These are phyloP conservation scores for Aspergillus fructus DNA, from an alignment of 2,329 filamentous ascomycete genomes.

Conservation along the genomic window DNA sequence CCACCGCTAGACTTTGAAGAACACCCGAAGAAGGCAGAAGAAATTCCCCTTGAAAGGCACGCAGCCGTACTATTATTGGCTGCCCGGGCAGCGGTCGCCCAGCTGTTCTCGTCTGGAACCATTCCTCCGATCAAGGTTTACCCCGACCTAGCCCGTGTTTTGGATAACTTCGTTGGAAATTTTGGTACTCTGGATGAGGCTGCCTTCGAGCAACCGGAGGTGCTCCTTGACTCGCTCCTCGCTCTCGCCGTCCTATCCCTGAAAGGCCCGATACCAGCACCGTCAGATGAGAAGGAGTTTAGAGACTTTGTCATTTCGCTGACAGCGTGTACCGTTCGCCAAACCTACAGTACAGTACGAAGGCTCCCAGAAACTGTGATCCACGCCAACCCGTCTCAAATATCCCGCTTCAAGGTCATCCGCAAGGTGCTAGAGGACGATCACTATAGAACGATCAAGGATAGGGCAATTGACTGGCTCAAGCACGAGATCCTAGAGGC, in stretches of 20 bases:
- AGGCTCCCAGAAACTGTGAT: conserved; percentile 41
- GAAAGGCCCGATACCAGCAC: conserved; percentile 45
- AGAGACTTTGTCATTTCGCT: conserved; percentile 51
- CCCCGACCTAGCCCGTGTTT: conserved; percentile 52
- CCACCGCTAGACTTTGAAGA: conserved; percentile 54
- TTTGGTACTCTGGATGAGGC: conserved; percentile 37
- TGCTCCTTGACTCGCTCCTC: conserved; percentile 55
- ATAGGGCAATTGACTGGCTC: conserved; percentile 60
- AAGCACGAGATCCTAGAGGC: conserved; percentile 59
- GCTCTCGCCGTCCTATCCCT: conserved; percentile 53
- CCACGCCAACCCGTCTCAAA: conserved; percentile 54
- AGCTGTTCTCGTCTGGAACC: conserved; percentile 48
- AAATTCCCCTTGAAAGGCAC: conserved; percentile 57
- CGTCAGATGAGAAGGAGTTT: conserved; percentile 52
- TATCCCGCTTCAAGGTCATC: conserved; percentile 54
- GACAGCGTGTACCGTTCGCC: conserved; percentile 37
- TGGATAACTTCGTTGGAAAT: conserved; percentile 53
- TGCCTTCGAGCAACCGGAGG: conserved; percentile 49
- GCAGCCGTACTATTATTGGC: conserved; percentile 56
- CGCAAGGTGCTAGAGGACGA: conserved; percentile 56
- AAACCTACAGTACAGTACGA: conserved; percentile 38
- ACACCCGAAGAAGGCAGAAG: conserved; percentile 50
- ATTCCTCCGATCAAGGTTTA: conserved; percentile 49
- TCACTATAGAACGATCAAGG: conserved; percentile 54
- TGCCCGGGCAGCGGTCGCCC: conserved; percentile 50